A percentile compares a stretch with the other conserved stretches of the same genome.
These are phyloP conservation scores for sunflower (Helianthus annuus) DNA, from an alignment of 129 eudicot genomes.

Conservation along the genomic window HanXRQr2.0-SUNRISE NC_035444.2:81640473-81640972, in stretches of 20 bases:
- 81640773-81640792: conserved; percentile 35
- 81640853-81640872: conserved; percentile 32
- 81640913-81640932: neutral
- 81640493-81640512: too few relatives aligned
- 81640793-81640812: conserved; percentile 17
- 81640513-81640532: too few relatives aligned
- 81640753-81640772: conserved; percentile 39
- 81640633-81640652: neutral
- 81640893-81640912: neutral
- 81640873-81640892: conserved; percentile 21
- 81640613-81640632: too few relatives aligned
- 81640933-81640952: conserved; percentile 35
- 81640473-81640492: too few relatives aligned
- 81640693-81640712: conserved; percentile 18
- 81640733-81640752: conserved; percentile 27
- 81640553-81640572: too few relatives aligned
- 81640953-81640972: conserved; percentile 19
- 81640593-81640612: too few relatives aligned
- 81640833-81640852: neutral
- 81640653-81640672: neutral
- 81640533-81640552: too few relatives aligned
- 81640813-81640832: neutral
- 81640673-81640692: conserved; percentile 4
- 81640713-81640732: conserved; percentile 7
- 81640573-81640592: too few relatives aligned